These are phyloP conservation scores for Xylaria sp. DNA, from an alignment of 2,329 filamentous ascomycete genomes.

Conservation along the genomic window DNA sequence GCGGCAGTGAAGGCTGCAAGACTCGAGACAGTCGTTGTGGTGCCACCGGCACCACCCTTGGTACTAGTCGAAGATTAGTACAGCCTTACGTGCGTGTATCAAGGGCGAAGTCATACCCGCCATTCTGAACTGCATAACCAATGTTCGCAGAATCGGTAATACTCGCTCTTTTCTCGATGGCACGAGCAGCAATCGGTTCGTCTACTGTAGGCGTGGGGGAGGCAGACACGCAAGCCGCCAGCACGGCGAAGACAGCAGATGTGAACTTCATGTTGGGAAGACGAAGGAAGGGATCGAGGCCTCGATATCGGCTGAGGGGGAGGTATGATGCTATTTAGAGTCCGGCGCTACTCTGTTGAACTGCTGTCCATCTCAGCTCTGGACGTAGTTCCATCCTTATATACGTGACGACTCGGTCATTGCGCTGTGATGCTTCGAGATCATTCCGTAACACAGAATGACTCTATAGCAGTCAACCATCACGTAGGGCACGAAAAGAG, in stretches of 20 bases:
- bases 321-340: background rate
- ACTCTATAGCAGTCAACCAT: constrained; percentile 7
- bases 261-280: constrained; percentile 43
- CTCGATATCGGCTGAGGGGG: constrained; percentile 3
- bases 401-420: constrained; percentile 15
- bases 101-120: constrained; percentile 30
- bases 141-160: constrained; percentile 43
- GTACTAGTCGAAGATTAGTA: constrained; percentile 50
- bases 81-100: background rate
- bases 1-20: constrained; percentile 62
- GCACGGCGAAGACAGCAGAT: constrained; percentile 35
- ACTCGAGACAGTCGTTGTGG: constrained; percentile 64
- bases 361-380: constrained; percentile 9
- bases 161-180: constrained; percentile 41
- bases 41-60: constrained; percentile 65
- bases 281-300: background rate
- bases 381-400: constrained; percentile 20
- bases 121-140: constrained; percentile 41
- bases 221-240: constrained; percentile 41
- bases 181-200: constrained; percentile 36
- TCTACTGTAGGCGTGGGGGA: constrained; percentile 40
- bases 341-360: constrained; percentile 3
- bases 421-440: constrained; percentile 2
- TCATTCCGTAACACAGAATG: constrained; percentile 8
- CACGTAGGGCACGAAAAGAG: background rate